A percentile compares a stretch with the other conserved stretches of the same genome.
These are phyloP conservation scores for Phaeophleospora eucalypticola DNA, from an alignment of 2,329 filamentous ascomycete species.

Conservation along the genomic window DNA sequence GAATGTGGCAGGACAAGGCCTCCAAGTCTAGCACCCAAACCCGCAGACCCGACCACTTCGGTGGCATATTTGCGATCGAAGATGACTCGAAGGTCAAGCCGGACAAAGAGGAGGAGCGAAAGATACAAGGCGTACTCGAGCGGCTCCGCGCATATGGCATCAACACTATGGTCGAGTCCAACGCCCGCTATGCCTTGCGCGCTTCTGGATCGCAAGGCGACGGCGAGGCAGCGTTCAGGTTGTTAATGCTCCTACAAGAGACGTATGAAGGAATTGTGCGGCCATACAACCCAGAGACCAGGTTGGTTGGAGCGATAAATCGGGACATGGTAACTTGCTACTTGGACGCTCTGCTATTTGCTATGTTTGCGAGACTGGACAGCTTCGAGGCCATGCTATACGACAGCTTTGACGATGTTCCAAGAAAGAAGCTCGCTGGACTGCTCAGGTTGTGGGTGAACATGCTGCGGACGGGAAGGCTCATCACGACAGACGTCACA, in stretches of 20 bases:
- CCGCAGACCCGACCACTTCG: conserved; percentile 56
- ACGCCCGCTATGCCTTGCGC: conserved; percentile 59
- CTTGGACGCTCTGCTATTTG: conserved; percentile 83
- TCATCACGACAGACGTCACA: conserved; percentile 82
- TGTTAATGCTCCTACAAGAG: conserved; percentile 74
- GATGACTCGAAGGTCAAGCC: conserved; percentile 53
- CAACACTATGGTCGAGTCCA: conserved; percentile 54
- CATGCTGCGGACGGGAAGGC: conserved; percentile 74
- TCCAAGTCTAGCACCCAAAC: conserved; percentile 3
- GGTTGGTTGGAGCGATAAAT: conserved; percentile 82
- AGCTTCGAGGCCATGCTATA: conserved; percentile 92
- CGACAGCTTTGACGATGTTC: conserved; percentile 69
- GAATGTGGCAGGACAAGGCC: conserved; percentile 12
- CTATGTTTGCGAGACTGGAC: conserved; percentile 88
- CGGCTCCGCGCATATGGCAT: conserved; percentile 53
- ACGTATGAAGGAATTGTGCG: conserved; percentile 75
- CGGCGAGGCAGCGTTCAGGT: conserved; percentile 67
- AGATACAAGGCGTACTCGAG: conserved; percentile 53
- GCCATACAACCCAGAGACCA: conserved; percentile 66
- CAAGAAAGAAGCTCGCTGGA: conserved; percentile 68
- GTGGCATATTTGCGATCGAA: conserved; percentile 58
- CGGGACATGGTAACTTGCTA: conserved; percentile 88
- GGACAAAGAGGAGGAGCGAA: conserved; percentile 53
- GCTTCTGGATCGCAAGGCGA: conserved; percentile 65
- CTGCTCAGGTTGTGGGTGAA: conserved; percentile 90